Base-by-base conservation (phyloP, 2,329 filamentous ascomycete species). In the Fulvia fulva region DNA sequence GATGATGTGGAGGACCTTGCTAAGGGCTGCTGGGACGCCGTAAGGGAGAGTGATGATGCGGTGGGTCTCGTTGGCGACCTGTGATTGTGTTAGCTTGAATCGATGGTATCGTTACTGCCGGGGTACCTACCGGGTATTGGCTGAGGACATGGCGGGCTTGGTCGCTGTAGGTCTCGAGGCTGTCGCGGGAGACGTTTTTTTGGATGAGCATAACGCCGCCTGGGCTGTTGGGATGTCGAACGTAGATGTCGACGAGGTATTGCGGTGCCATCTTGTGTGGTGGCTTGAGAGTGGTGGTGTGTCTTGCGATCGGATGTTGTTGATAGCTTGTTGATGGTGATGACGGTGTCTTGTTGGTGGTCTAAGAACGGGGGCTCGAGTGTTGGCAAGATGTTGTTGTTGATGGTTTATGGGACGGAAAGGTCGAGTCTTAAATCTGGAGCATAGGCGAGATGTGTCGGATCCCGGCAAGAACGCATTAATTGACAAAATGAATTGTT, bases 1-100 rank as follows among this genome's bases (percentile, higher is more conserved):
- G 47, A 54, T 57, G 23, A 32, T 43, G 23, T 44, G n/a, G 9
- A 62, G 47, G 8, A 62, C 60, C 30, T 55, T 55, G 4, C 21
- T 23, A 2, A 62, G 51, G 12, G 56, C 57, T 5, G 37, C 45
- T n/a, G 51, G 54, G 12, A 46, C 32, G 16, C 60, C 57, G 8
- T 32, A 11, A 4, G 53, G 53, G 11, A 62, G 25, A 1, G 12
- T 45, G n/a, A 62, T 45, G 7, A 43, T 37, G 1, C 53, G 46
- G 8, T 49, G 5, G 7, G 26, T 16, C 25, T 55, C 57, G 16
- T 57, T 32, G 6, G 26, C 28, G 22, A 50, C 43, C 8, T 51
- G 8, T 47, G 19, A 5, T n/a, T 8, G 6, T 47, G 21, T 47
- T 23, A 47, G 21, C 21, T n/a, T 26, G 19, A 47, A 12, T 23